These are phyloP conservation scores for Tetrapisispora phaffii DNA, from an alignment of 805 yeast genomes.

Conservation along the genomic window DNA sequence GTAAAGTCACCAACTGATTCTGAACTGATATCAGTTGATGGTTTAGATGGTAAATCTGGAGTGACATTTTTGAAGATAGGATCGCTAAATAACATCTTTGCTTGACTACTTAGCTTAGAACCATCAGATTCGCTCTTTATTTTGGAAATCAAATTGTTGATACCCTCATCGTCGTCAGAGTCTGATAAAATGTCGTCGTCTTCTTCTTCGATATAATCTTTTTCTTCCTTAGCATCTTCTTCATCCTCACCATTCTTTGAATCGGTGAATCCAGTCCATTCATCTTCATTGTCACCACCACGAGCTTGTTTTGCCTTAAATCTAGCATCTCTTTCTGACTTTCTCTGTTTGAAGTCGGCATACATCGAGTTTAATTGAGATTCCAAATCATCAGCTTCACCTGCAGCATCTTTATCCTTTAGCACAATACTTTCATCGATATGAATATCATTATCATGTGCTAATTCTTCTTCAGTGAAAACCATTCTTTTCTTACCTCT, in stretches of 20 bases:
- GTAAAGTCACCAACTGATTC: conserved; percentile 16
- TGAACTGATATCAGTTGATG: conserved; percentile 7
- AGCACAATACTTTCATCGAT: conserved; percentile 36
- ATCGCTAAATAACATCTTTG: conserved; percentile 40
- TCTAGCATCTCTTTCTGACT: conserved; percentile 60
- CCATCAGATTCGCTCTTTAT: conserved; percentile 38
- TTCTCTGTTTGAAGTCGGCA: conserved; percentile 52
- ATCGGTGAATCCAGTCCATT: conserved; percentile 66
- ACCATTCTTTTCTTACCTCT: conserved; percentile 64
- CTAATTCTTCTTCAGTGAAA: conserved; percentile 45
- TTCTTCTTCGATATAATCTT: conserved; percentile 36
- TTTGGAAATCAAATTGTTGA: conserved; percentile 48
- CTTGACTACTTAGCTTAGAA: conserved; percentile 32
- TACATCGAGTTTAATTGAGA: conserved; percentile 79
- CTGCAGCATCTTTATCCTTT: conserved; percentile 32
- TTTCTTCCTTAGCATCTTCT: conserved; percentile 31
- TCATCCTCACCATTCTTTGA: conserved; percentile 31
- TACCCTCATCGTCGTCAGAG: conserved; percentile 66
- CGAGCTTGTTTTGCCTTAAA: conserved; percentile 60
- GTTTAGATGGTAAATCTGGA: conserved; percentile 26
- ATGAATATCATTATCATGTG: conserved; percentile 47
- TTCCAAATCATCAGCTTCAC: conserved; percentile 60
- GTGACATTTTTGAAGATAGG: conserved; percentile 43
- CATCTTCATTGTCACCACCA: conserved; percentile 66
- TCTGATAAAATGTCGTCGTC: conserved; percentile 39